These are phyloP conservation scores for Candida koratica DNA, from an alignment of 805 yeast genomes.

Conservation along the genomic window DNA sequence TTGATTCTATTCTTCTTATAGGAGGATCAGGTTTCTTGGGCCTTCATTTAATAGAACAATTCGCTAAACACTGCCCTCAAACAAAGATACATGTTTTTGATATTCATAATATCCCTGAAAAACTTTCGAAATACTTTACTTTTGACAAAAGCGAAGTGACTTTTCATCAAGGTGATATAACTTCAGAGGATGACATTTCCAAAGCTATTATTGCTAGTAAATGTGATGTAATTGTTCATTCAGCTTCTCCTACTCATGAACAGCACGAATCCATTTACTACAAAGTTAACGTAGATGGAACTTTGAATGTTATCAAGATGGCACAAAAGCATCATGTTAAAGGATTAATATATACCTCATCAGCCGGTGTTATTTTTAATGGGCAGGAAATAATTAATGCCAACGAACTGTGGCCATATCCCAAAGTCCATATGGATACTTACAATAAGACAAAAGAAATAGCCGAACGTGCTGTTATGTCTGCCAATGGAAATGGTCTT, in stretches of 20 bases:
- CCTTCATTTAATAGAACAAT: conserved; percentile 83
- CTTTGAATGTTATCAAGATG: conserved; percentile 65
- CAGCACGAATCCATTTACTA: conserved; percentile 75
- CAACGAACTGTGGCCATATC: conserved; percentile 92
- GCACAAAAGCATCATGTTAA: conserved; percentile 50
- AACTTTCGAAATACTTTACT: conserved; percentile 66
- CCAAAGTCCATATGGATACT: conserved; percentile 90
- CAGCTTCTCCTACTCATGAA: conserved; percentile 97
- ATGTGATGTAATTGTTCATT: conserved; percentile 82
- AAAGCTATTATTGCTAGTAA: conserved; percentile 54
- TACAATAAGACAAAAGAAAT: conserved; percentile 92
- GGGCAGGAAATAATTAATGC: conserved; percentile 93
- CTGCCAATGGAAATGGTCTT: conserved; percentile 62
- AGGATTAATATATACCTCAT: conserved; percentile 88
- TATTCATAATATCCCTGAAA: conserved; percentile 80
- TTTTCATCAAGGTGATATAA: conserved; percentile 79
- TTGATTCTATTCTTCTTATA: conserved; percentile 65
- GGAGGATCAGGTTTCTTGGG: conserved; percentile 98
- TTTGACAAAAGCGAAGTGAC: conserved; percentile 57
- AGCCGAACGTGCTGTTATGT: conserved; percentile 79
- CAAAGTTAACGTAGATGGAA: conserved; percentile 89
- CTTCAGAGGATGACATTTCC: conserved; percentile 64
- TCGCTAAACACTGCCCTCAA: conserved; percentile 57
- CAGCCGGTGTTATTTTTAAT: conserved; percentile 95
- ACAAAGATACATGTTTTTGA: conserved; percentile 86